These are phyloP conservation scores for Graphium sp. DNA, from an alignment of 2,329 filamentous ascomycete genomes.

Conservation along the genomic window DNA sequence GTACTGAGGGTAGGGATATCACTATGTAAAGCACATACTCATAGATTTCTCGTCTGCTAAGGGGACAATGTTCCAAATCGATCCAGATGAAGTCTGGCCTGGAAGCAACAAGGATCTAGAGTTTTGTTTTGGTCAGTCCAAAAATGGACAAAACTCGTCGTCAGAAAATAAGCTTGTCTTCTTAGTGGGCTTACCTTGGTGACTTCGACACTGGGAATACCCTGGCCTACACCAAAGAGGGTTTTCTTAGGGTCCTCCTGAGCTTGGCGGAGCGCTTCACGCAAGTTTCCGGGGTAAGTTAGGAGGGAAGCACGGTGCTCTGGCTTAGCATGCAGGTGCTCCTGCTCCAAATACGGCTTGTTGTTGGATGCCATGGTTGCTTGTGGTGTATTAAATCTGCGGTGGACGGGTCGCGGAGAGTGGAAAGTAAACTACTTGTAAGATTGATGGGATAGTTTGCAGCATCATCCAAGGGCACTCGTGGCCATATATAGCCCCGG, in stretches of 20 bases:
- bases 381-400: no score
- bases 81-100: constrained; percentile 9
- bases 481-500: no score
- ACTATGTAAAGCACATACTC: constrained; percentile 5
- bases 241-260: constrained; percentile 6
- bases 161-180: background rate
- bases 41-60: constrained; percentile 5
- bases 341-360: constrained; percentile 6
- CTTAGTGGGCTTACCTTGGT: constrained; percentile 6
- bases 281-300: constrained; percentile 7
- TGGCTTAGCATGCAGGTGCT: constrained; percentile 6
- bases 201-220: constrained; percentile 7
- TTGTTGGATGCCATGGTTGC: constrained; percentile 1
- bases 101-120: constrained; percentile 6
- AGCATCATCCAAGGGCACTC: no score
- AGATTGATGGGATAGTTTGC: no score
- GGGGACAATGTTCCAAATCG: constrained; percentile 7
- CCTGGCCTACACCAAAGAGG: constrained; percentile 7
- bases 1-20: background rate
- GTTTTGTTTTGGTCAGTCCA: background rate
- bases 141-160: background rate
- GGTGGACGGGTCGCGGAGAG: no score
- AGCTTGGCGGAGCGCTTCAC: constrained; percentile 5
- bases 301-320: constrained; percentile 6
- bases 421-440: no score